Base-by-base conservation (phyloP, 2,329 filamentous ascomycete genomes). In the Cladosporium sp. region DNA sequence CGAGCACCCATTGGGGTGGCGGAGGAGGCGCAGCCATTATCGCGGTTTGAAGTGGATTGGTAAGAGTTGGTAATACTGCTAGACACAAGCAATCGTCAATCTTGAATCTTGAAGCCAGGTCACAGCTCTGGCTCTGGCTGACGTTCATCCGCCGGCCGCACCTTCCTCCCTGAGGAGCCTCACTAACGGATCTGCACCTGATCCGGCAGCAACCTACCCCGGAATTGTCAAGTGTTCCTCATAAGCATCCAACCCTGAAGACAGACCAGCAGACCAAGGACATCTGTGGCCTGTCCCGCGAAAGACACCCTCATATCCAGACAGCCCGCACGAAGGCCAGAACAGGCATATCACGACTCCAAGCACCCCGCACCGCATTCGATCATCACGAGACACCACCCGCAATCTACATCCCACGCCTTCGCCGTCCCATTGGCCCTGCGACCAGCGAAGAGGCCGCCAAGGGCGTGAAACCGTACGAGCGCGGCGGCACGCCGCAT, bases 1-100 rank as follows among this genome's bases (percentile, higher is more conserved):
- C 89, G 69, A 89, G 79, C 37, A 94, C 91, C 95, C 95, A 99
- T 84, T 85, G 83, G 37, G 93, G 93, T 57, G 84, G 84, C 58
- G 81, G 83, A 49, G 81, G 80, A 52, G 77, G 77, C 23, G 62
- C 56, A 28, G 62, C 62, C 62, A 65, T 65, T 16, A 14, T 53
- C 23, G 40, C n/a, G 14, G 14, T 35, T 44, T 37, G 29, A 8
- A 28, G 40, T n/a, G 16, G 50, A 31, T 6, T 21, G 53, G 52
- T 33, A 7, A 5, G 52, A 21, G 40, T 21, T 12, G n/a, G n/a
- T 46, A 10, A 1, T 21, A 23, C 10, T 55, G 16, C 16, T 55
- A 18, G 18, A 2, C n/a, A 18, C 29, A 53, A 31, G 26, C 28
- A 29, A 21, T 46, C 40, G 40, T 5, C 10, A 21, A 23, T 46